Evolutionary conservation across 139 green algal genomes (phyloP), one percentile per base, ranked within the genome.

Genomic region (Edaphochlamys debaryana): DNA sequence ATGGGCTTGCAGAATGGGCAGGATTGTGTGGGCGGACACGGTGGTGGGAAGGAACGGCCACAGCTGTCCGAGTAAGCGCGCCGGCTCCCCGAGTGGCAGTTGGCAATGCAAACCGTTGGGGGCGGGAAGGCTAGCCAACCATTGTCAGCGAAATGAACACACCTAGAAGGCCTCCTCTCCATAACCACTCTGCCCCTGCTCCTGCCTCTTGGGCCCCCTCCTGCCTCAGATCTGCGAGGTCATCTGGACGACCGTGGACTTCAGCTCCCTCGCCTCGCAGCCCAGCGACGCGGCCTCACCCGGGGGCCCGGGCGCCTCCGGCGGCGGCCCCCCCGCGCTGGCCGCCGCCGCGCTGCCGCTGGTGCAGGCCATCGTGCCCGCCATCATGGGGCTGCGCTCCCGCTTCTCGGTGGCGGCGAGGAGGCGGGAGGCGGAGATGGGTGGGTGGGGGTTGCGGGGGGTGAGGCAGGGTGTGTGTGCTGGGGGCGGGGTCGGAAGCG

Each of bases 331-430:
- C 3, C 64, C 62, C 8, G 41, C 74, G 1, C 79, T 91, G n/a
- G 78, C 88, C 29, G 67, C 79, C 0, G 79, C 85, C 23, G 93
- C 95, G 89, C 87, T 93, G 79, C 88, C 88, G 15, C 90, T 98
- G 66, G 90, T 97, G 4, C 86, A 90, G 77, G 86, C 84, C 64
- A 71, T 98, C 56, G 94, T 98, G 42, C 88, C 92, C 0, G 79
- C 86, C 48, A 88, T 98, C 29, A 96, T 98, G 94, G 85, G 85
- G 20, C 90, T 98, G 86, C 77, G 90, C 45, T 90, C 90, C 0
- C 82, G 94, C 15, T 98, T 98, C 78, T 70, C 79, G 11, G 79
- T 93, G 1, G 89, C 87, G 37, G 60, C 87, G 34, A 77, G 85
- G 79, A 76, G 71, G 27, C 38, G 56, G 45, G 69, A 68, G n/a